Evolutionary conservation across 805 yeast genomes (phyloP).

Genomic region (Ogataea thermomethanolica): DNA sequence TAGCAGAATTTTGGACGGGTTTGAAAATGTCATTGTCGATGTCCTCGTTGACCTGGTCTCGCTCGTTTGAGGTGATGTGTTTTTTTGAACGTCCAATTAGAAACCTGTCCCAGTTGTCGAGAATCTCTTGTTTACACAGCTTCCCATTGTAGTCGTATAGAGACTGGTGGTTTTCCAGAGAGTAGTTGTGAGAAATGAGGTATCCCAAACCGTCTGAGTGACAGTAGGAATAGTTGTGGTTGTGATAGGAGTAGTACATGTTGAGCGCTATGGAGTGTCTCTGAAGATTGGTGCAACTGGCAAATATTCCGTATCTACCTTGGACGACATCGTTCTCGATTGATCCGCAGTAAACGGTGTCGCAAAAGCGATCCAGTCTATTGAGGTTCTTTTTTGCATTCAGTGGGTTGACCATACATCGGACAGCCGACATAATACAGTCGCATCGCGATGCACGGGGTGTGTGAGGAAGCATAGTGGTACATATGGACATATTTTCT

Average conservation of each 20-base stretch:
- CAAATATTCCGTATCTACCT: slow-evolving; percentile 42
- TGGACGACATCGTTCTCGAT: slow-evolving; percentile 33
- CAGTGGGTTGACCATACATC: slow-evolving; percentile 34
- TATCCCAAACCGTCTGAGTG: slow-evolving; percentile 17
- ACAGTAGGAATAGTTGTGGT: slow-evolving; percentile 18
- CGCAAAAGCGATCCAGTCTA: slow-evolving; percentile 33
- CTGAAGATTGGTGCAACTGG: slow-evolving; percentile 39
- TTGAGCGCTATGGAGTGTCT: slow-evolving; percentile 41
- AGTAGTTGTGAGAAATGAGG: slow-evolving; percentile 13
- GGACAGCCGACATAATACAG: slow-evolving; percentile 39
- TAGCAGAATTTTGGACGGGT: background rate
- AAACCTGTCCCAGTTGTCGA: slow-evolving; percentile 26
- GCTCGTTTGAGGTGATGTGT: slow-evolving; percentile 10
- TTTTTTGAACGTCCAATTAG: slow-evolving; percentile 19
- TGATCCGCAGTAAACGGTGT: slow-evolving; percentile 37
- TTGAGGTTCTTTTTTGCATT: slow-evolving; percentile 18
- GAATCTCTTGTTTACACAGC: slow-evolving; percentile 23
- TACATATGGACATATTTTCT: slow-evolving; percentile 11
- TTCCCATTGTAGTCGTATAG: slow-evolving; percentile 23
- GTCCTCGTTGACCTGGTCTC: slow-evolving; percentile 17
- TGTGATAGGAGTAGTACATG: slow-evolving; percentile 30
- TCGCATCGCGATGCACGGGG: slow-evolving; percentile 44
- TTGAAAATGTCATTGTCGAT: slow-evolving; percentile 9
- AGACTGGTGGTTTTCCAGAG: slow-evolving; percentile 15
- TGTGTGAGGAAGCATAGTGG: slow-evolving; percentile 34